phyloP scores from a whole-genome alignment of 179 eudicot genomes.

The Dionaea muscipula region DNA sequence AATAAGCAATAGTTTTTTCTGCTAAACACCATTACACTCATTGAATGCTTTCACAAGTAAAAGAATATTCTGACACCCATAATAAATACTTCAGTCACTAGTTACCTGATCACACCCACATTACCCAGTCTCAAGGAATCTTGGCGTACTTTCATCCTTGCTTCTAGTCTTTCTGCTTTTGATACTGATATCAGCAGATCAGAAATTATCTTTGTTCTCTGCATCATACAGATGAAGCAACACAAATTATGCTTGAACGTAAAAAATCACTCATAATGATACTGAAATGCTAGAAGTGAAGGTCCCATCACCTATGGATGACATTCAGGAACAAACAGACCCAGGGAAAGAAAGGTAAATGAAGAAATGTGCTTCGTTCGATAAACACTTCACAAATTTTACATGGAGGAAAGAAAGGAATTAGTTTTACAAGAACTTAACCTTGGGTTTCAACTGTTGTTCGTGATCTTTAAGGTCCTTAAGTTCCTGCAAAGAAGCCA shows the following conservation, averaged over 20 bases:
- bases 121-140: conserved; percentile 94
- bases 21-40: too few relatives aligned
- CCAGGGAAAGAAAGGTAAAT: too few relatives aligned
- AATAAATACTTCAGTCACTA: not conserved
- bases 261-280: too few relatives aligned
- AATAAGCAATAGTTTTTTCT: not conserved
- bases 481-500: conserved; percentile 51
- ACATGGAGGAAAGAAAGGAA: not conserved
- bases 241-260: not conserved
- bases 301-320: too few relatives aligned
- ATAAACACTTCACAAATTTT: not conserved
- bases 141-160: conserved; percentile 91
- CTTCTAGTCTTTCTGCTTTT: conserved; percentile 97
- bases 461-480: conserved; percentile 71
- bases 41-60: too few relatives aligned
- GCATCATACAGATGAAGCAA: conserved; percentile 14
- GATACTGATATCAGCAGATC: conserved; percentile 80
- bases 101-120: conserved; percentile 85
- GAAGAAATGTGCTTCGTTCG: too few relatives aligned
- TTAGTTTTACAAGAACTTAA: conserved; percentile 16
- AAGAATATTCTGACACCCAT: not conserved
- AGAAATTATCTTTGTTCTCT: conserved; percentile 34
- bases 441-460: conserved; percentile 85
- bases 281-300: too few relatives aligned
- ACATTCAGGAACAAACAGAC: too few relatives aligned